Evolutionary conservation across 23 red algal genomes (phyloP), one percentile per base, ranked within the genome.

Genomic region (Gracilariopsis chorda): DNA sequence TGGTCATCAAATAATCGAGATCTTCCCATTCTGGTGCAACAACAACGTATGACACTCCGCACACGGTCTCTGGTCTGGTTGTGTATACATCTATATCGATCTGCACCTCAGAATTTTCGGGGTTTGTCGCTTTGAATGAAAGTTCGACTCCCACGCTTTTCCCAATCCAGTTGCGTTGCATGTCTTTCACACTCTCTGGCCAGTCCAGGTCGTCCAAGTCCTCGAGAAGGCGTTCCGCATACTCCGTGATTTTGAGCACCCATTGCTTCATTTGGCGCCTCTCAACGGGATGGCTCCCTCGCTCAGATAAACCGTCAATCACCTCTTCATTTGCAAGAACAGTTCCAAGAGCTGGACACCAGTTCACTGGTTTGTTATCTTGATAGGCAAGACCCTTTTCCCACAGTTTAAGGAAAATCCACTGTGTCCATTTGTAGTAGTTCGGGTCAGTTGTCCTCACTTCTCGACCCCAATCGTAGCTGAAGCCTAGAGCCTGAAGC

Each of bases 161-260:
- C 21, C 97, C 97, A 23, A 99, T 99, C 97, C 97, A 99, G 49
- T 99, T 96, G 21, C 97, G 57, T 75, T 99, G 97, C 97, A 99
- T 99, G 11, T 96, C 91, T 44, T 95, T 99, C 5, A 99, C 86
- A 51, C 77, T 96, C 86, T 99, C 97, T 56, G 97, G 97, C 97
- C 97, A 99, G 80, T 99, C 97, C 21, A 99, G 88, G 21, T 43
- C 32, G 23, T 99, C 83, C 45, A 99, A 88, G 47, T 99, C 97
- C 12, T 90, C 83, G 27, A 99, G 72, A 42, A 99, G 88, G 20
- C 97, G 71, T 20, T 99, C 97, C 5, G 97, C 97, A 78, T 99
- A 99, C 11, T 41, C 93, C 9, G 97, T 99, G 57, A 99, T 99
- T 14, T 85, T 77, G 40, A 99, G 57, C 25, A 99, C 88, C 97